Base-by-base conservation (phyloP, 768 basidiomycete species). In the Floccularia luteovirens region DNA sequence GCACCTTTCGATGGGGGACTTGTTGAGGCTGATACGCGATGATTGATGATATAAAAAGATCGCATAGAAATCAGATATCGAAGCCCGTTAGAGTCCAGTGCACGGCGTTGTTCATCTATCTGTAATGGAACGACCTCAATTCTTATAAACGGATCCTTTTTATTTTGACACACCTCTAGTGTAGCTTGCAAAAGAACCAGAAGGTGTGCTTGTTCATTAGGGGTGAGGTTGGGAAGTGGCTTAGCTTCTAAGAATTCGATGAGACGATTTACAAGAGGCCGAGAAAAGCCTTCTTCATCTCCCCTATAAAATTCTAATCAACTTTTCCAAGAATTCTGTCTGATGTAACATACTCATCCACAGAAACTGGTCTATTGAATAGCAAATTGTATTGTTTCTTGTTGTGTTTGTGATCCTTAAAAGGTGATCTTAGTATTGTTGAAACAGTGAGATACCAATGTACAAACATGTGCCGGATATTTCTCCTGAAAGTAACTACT, bases 11-110 rank as follows among this genome's bases (percentile, higher is more conserved):
- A 72, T 17, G 58, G 54, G 24, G 74, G 73, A 32, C 72, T 70
- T 1, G 69, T 65, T 2, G 51, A 43, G 3, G 50, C 40, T 10
- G 43, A 42, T n/a, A 71, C 70, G 5, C 87, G 77, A 38, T 68
- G 69, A 52, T 90, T 89, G 44, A 88, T 66, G 42, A 92, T 90
- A 56, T 88, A 86, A 55, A 92, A 93, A 3, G 89, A 87, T 5
- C 90, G 77, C 77, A 98, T 83, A 11, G 90, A 89, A 41, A 92
- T 83, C 24, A 97, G 73, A 62, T 93, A 99, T 32, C 94, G 82
- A 33, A 96, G 68, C 1, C 94, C 96, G 56, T 92, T 93, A 2
- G 87, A 66, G 60, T 99, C 94, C 19, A 97, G 65, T 0, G 93
- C 80, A n/a, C 92, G 78, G 2, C 80, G 76, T 55, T 93, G 90